Evolutionary conservation across 2,329 filamentous ascomycete genomes (phyloP).

Genomic region (Biscogniauxia mediterranea): DNA sequence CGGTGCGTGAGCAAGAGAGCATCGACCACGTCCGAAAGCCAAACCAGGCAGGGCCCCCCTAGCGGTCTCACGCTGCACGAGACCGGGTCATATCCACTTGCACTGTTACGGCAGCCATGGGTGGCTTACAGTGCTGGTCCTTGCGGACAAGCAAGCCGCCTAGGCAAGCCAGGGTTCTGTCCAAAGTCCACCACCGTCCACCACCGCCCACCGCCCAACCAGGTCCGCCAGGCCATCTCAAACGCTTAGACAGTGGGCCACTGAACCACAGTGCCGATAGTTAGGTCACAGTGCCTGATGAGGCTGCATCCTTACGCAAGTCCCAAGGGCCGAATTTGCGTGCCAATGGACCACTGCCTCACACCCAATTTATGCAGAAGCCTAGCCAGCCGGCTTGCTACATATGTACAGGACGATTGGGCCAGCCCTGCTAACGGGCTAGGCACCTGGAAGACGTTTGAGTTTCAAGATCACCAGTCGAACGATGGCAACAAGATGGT

Average conservation of each 20-base stretch:
- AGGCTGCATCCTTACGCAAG: conserved; percentile 19
- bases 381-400: conserved; percentile 1
- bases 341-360: conserved; percentile 10
- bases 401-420: neutral
- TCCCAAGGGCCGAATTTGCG: conserved; percentile 17
- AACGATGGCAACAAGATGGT: neutral
- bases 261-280: conserved; percentile 20
- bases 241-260: conserved; percentile 17
- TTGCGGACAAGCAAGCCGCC: conserved; percentile 19
- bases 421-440: neutral
- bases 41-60: conserved; percentile 4
- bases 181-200: conserved; percentile 12
- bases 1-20: neutral
- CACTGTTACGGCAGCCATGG: conserved; percentile 16
- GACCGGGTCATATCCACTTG: conserved; percentile 19
- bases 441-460: neutral
- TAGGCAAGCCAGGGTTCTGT: conserved; percentile 14
- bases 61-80: conserved; percentile 25
- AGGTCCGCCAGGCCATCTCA: conserved; percentile 12
- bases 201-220: conserved; percentile 13
- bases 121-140: conserved; percentile 19
- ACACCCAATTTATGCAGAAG: conserved; percentile 11
- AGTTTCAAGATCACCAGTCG: neutral
- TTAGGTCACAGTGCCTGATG: conserved; percentile 14
- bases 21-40: conserved; percentile 9